Percentiles rank a stretch among this genome's conserved stretches.
Evolutionary conservation across 2,329 filamentous ascomycete genomes (phyloP).

Genomic region (Beauveria asiatica): DNA sequence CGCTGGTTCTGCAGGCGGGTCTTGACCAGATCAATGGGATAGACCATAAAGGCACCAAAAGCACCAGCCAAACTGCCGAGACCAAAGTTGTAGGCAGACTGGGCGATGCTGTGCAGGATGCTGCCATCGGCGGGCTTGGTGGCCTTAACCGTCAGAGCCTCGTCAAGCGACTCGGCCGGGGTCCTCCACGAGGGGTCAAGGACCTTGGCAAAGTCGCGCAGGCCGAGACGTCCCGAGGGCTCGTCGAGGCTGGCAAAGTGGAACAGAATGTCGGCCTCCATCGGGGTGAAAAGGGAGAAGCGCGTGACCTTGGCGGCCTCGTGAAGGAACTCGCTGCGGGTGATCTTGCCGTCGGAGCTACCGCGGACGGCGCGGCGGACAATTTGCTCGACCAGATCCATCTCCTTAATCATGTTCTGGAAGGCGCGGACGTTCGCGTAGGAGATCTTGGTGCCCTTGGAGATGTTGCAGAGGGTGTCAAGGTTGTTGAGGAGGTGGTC

Average conservation of each 20-base stretch:
- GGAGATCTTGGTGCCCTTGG: constrained; percentile 82
- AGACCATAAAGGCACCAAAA: constrained; percentile 98
- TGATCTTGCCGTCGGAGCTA: constrained; percentile 86
- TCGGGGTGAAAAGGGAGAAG: constrained; percentile 93
- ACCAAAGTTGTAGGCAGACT: constrained; percentile 82
- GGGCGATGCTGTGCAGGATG: constrained; percentile 48
- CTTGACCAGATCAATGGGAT: constrained; percentile 97
- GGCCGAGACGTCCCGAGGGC: constrained; percentile 72
- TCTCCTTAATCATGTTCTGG: constrained; percentile 95
- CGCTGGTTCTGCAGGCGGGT: constrained; percentile 98
- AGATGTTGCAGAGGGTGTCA: constrained; percentile 90
- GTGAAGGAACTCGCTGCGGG: constrained; percentile 85
- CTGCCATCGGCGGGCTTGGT: constrained; percentile 16
- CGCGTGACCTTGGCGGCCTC: constrained; percentile 85
- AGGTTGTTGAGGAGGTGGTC: constrained; percentile 91
- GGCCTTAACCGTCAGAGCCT: constrained; percentile 29
- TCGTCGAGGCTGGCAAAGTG: constrained; percentile 93
- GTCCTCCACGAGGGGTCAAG: constrained; percentile 87
- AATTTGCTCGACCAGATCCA: constrained; percentile 94
- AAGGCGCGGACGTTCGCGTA: constrained; percentile 97
- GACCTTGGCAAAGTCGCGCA: constrained; percentile 87
- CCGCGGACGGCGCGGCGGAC: constrained; percentile 78
- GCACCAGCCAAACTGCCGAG: constrained; percentile 87
- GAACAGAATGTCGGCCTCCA: constrained; percentile 98
- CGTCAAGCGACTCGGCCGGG: constrained; percentile 43